Percentiles rank a stretch among this genome's conserved stretches.
Conservation (phyloP, 306 rosid species). For the Vigna hirtella region DNA sequence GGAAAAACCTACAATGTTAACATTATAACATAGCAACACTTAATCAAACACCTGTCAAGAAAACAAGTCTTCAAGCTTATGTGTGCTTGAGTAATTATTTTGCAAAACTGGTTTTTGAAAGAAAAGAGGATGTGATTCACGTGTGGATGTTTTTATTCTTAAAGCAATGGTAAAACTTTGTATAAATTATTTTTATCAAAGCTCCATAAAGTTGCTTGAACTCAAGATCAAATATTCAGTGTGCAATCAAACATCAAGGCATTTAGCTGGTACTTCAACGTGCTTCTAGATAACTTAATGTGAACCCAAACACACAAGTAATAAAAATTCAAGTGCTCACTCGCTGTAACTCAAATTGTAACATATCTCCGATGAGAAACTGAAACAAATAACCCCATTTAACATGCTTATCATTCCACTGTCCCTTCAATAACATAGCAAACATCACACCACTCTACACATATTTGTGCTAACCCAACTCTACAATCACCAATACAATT, state of each 20-base stretch:
- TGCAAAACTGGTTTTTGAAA: neutral
- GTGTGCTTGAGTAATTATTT: neutral
- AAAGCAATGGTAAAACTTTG: neutral
- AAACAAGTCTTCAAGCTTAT: slow-evolving; percentile 13
- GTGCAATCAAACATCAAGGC: neutral
- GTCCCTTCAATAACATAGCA: neutral
- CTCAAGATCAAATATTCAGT: neutral
- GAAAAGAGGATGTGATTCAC: neutral
- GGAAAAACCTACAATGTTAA: slow-evolving; percentile 20
- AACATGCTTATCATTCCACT: neutral
- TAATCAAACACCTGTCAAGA: slow-evolving; percentile 47
- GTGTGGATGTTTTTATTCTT: neutral
- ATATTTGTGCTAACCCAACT: neutral
- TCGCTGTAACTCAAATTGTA: neutral
- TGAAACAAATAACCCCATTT: slow-evolving; percentile 7
- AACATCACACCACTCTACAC: neutral
- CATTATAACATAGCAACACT: neutral
- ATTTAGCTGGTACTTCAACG: neutral
- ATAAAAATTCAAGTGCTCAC: slow-evolving; percentile 18
- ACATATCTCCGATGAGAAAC: neutral
- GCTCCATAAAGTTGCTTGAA: neutral
- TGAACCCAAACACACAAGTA: neutral
- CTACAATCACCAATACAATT: neutral
- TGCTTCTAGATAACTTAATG: neutral
- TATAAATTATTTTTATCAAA: neutral